phyloP scores from a whole-genome alignment of 2,329 filamentous ascomycete species.

The Bretziella fagacearum region DNA sequence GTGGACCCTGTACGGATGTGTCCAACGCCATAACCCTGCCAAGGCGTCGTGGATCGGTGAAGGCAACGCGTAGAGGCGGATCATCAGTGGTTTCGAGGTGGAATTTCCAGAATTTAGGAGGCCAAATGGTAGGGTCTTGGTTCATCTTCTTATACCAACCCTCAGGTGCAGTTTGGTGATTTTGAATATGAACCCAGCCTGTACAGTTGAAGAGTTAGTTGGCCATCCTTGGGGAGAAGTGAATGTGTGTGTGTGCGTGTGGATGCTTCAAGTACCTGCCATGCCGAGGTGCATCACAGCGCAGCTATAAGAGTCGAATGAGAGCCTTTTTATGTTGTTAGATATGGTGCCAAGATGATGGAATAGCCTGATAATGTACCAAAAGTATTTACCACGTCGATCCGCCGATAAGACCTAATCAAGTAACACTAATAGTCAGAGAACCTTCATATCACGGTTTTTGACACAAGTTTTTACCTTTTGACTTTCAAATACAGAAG shows the following conservation, averaged over 20 bases:
- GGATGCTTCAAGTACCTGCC: constrained; percentile 30
- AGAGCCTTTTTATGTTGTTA: constrained; percentile 22
- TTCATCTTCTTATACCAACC: constrained; percentile 59
- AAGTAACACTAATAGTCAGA: not conserved
- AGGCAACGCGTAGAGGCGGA: constrained; percentile 47
- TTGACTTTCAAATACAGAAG: constrained; percentile 29
- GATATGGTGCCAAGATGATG: not conserved
- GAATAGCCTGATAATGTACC: constrained; percentile 33
- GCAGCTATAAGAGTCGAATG: constrained; percentile 61
- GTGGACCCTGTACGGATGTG: constrained; percentile 58
- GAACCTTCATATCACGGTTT: not conserved
- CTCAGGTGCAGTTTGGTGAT: constrained; percentile 60
- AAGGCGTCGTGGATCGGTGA: constrained; percentile 68
- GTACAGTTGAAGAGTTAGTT: not conserved
- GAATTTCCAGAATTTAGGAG: constrained; percentile 83
- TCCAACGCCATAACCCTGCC: constrained; percentile 67
- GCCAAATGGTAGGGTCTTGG: constrained; percentile 47
- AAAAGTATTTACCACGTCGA: constrained; percentile 95
- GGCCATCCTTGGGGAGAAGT: not conserved
- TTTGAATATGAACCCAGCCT: constrained; percentile 78
- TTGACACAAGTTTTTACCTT: constrained; percentile 6
- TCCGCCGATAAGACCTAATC: constrained; percentile 48
- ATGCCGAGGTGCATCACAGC: constrained; percentile 77
- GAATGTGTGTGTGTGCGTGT: not conserved
- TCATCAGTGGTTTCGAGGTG: constrained; percentile 46